Percentiles rank a stretch among this genome's conserved stretches.
These are phyloP conservation scores for Harrya chromipes DNA, from an alignment of 768 basidiomycete species.

Conservation along the genomic window DNA sequence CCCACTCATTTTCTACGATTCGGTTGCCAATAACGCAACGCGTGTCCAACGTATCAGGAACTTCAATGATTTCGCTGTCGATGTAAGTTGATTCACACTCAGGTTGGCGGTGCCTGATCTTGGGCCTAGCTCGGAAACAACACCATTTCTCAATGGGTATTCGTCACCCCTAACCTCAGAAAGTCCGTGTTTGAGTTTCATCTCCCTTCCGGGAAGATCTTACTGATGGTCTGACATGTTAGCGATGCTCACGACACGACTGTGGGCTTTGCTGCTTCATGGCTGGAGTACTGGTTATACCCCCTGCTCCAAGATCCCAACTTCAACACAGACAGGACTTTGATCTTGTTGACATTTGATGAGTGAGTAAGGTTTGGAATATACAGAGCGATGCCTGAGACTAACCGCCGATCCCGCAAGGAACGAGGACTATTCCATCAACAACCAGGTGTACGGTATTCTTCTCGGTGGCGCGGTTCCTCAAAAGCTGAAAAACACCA, in stretches of 20 bases:
- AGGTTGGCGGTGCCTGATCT: not conserved
- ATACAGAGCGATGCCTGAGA: not conserved
- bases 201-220: not conserved
- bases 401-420: conserved; percentile 5
- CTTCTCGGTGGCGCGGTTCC: conserved; percentile 47
- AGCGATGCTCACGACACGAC: conserved; percentile 61
- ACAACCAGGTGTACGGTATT: conserved; percentile 46
- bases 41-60: conserved; percentile 48
- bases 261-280: conserved; percentile 44
- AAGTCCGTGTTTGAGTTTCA: conserved; percentile 12
- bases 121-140: conserved; percentile 32
- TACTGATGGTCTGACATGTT: conserved; percentile 10
- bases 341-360: conserved; percentile 61
- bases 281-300: conserved; percentile 48
- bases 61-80: conserved; percentile 60
- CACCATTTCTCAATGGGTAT: conserved; percentile 54
- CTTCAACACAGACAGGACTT: conserved; percentile 53
- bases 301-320: conserved; percentile 47
- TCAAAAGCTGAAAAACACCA: conserved; percentile 37
- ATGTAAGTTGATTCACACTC: conserved; percentile 28
- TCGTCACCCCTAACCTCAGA: conserved; percentile 56
- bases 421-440: conserved; percentile 29
- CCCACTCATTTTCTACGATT: conserved; percentile 50
- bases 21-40: conserved; percentile 39
- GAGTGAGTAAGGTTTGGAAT: conserved; percentile 38